Conservation (phyloP, 805 yeast species). For the Metschnikowia proteae region DNA sequence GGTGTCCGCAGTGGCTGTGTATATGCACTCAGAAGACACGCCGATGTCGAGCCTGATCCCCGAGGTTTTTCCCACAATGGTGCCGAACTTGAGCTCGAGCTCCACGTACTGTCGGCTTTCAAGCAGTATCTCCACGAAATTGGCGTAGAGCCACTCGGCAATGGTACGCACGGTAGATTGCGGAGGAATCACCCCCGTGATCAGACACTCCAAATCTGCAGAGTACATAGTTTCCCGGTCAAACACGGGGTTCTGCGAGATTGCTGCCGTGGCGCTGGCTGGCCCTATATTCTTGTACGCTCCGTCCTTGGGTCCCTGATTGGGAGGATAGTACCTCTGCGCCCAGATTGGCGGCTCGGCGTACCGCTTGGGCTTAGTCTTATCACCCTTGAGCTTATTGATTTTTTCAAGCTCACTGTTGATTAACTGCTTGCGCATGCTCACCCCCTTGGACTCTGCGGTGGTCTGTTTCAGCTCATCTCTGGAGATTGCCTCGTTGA, state of each 20-base stretch:
- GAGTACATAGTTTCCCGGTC: slow-evolving; percentile 29
- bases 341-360: slow-evolving; percentile 80
- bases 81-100: slow-evolving; percentile 72
- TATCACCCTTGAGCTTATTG: slow-evolving; percentile 18
- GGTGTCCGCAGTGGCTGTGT: slow-evolving; percentile 52
- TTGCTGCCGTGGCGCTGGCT: slow-evolving; percentile 8
- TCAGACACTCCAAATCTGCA: slow-evolving; percentile 46
- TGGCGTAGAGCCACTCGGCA: slow-evolving; percentile 87
- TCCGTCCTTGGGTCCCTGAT: slow-evolving; percentile 9
- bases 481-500: slow-evolving; percentile 6
- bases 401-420: slow-evolving; percentile 25
- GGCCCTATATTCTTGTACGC: neutral
- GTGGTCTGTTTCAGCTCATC: neutral
- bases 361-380: slow-evolving; percentile 58
- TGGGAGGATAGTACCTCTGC: slow-evolving; percentile 49
- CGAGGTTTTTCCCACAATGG: slow-evolving; percentile 58
- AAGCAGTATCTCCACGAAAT: slow-evolving; percentile 58
- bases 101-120: slow-evolving; percentile 56
- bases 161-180: slow-evolving; percentile 78
- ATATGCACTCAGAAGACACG: slow-evolving; percentile 64
- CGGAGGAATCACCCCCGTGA: slow-evolving; percentile 73
- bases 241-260: slow-evolving; percentile 23
- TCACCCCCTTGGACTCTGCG: neutral
- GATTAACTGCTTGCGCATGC: neutral
- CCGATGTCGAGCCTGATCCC: slow-evolving; percentile 64